Conservation (phyloP, 345 rosid genomes). For the Triadica sebifera region DNA sequence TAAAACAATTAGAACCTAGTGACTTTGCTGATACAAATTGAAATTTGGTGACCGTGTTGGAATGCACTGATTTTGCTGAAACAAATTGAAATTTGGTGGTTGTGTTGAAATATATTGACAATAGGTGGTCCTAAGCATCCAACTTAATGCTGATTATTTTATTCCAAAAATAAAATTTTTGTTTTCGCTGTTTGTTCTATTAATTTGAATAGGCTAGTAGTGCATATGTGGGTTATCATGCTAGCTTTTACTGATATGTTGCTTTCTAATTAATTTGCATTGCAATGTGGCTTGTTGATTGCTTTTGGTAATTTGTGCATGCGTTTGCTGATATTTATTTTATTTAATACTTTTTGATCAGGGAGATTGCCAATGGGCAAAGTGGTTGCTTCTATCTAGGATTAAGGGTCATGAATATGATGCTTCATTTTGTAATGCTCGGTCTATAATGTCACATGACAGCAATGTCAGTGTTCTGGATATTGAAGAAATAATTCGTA, state of each 20-base stretch:
- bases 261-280: neutral
- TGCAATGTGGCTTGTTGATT: constrained; percentile 5
- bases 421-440: constrained; percentile 90
- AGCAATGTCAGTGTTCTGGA: constrained; percentile 52
- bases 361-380: constrained; percentile 98
- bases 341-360: constrained; percentile 35
- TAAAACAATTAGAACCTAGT: neutral
- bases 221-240: neutral
- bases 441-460: constrained; percentile 60
- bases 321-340: constrained; percentile 16
- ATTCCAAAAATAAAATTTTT: neutral
- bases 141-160: neutral
- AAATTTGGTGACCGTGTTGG: too few relatives aligned
- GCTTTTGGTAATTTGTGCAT: neutral
- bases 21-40: neutral
- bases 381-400: constrained; percentile 89
- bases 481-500: constrained; percentile 60
- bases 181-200: neutral
- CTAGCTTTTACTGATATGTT: constrained; percentile 16
- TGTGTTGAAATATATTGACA: neutral
- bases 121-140: neutral
- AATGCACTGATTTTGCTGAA: neutral
- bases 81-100: neutral
- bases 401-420: constrained; percentile 84
- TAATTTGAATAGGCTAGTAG: neutral